These are phyloP conservation scores for Candida sojae DNA, from an alignment of 1,139 yeast species.

Conservation along the genomic window DNA sequence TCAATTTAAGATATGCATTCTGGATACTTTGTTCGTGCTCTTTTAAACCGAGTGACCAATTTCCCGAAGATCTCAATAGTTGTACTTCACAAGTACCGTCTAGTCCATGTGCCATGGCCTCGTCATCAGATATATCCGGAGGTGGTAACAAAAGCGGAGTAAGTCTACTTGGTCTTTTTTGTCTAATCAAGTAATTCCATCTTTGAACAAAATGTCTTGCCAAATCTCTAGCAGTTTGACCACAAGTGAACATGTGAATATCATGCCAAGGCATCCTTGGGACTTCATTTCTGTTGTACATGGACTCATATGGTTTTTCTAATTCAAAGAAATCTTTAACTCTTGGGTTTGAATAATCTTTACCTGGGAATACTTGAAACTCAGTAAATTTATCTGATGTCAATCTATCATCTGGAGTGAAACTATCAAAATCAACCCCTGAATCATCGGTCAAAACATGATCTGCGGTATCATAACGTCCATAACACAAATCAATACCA, in stretches of 20 bases:
- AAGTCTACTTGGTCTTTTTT: constrained; percentile 89
- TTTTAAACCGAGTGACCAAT: constrained; percentile 89
- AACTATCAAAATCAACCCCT: constrained; percentile 37
- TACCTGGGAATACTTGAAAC: constrained; percentile 89
- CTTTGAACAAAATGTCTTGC: constrained; percentile 95
- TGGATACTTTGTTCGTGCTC: constrained; percentile 90
- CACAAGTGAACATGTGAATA: constrained; percentile 93
- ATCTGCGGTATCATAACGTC: constrained; percentile 95
- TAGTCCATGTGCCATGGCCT: constrained; percentile 61
- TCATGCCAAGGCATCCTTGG: constrained; percentile 99
- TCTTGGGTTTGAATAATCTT: constrained; percentile 95
- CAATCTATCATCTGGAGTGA: constrained; percentile 28
- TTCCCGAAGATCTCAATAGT: constrained; percentile 81
- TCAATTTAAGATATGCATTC: constrained; percentile 85
- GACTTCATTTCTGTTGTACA: constrained; percentile 78
- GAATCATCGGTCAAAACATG: constrained; percentile 86
- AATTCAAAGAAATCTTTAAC: constrained; percentile 81
- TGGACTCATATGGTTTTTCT: constrained; percentile 85
- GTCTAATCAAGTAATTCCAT: constrained; percentile 93
- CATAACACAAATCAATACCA: constrained; percentile 94
- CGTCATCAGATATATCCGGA: constrained; percentile 76
- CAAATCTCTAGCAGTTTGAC: constrained; percentile 93
- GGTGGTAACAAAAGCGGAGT: constrained; percentile 95
- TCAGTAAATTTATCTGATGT: constrained; percentile 38
- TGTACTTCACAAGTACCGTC: constrained; percentile 93